phyloP scores from a whole-genome alignment of 2,329 filamentous ascomycete genomes.

The Fusarium cyanostomum region DNA sequence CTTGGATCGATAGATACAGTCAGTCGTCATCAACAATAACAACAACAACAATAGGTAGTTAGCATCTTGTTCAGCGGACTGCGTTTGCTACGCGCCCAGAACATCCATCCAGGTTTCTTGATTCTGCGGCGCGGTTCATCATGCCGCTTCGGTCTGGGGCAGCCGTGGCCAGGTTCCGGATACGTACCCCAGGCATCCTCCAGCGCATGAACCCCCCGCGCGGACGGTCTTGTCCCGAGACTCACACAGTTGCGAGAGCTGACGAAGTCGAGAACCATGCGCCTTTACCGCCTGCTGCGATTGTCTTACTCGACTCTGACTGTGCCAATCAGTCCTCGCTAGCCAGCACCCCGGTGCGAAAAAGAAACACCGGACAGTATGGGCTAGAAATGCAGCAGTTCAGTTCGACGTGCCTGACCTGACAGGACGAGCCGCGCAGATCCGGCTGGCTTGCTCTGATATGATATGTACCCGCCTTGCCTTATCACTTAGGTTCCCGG shows the following conservation, averaged over 20 bases:
- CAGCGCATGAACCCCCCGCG: constrained; percentile 27
- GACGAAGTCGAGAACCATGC: constrained; percentile 19
- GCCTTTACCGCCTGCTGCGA: constrained; percentile 21
- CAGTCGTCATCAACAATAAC: constrained; percentile 23
- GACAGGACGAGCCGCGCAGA: constrained; percentile 32
- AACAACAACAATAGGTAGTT: no score
- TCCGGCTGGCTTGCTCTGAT: constrained; percentile 16
- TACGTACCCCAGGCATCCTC: constrained; percentile 20
- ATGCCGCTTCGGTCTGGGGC: constrained; percentile 1
- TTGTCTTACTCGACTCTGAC: constrained; percentile 13
- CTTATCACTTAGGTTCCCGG: constrained; percentile 17
- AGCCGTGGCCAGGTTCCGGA: constrained; percentile 16
- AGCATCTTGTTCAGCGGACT: background rate
- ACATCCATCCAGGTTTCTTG: no score
- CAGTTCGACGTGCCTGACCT: constrained; percentile 35
- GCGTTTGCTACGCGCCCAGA: no score
- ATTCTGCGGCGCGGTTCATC: background rate
- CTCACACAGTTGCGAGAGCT: constrained; percentile 8
- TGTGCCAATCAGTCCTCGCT: constrained; percentile 17
- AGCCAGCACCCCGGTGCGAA: constrained; percentile 14
- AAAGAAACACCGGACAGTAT: constrained; percentile 8
- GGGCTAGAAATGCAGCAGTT: constrained; percentile 19
- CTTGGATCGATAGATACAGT: constrained; percentile 15
- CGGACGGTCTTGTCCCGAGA: constrained; percentile 9
- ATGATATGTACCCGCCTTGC: constrained; percentile 17